Evolutionary conservation across 352 stramenopile genomes (phyloP).

Genomic region (Phytophthora kernoviae): DNA sequence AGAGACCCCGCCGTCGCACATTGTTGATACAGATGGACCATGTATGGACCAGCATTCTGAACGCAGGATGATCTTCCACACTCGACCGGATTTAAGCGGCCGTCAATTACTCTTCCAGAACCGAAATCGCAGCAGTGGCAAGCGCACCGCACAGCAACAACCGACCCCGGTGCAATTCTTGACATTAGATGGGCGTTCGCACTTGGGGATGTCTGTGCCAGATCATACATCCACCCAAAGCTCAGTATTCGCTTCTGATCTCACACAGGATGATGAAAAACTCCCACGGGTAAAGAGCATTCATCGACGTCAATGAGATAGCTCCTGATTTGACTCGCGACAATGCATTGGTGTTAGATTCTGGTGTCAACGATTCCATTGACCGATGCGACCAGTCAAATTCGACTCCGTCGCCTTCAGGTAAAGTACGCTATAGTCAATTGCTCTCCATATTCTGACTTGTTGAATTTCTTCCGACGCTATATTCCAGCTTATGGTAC

Average conservation of each 20-base stretch:
- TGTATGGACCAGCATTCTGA: slow-evolving; percentile 8
- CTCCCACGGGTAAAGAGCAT: slow-evolving; percentile 15
- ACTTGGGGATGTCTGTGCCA: slow-evolving; percentile 43
- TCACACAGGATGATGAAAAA: slow-evolving; percentile 20
- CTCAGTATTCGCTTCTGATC: slow-evolving; percentile 1
- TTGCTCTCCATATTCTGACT: background rate
- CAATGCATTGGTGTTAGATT: slow-evolving; percentile 12
- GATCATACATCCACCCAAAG: slow-evolving; percentile 1
- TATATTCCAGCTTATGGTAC: slow-evolving; percentile 9
- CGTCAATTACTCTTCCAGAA: slow-evolving; percentile 49
- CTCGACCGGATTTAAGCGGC: slow-evolving; percentile 47
- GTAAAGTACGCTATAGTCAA: slow-evolving; percentile 1
- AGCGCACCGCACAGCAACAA: slow-evolving; percentile 1
- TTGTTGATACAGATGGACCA: slow-evolving; percentile 7
- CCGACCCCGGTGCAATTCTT: slow-evolving; percentile 54
- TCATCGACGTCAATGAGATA: background rate
- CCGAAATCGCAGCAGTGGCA: slow-evolving; percentile 9
- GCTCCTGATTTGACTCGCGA: background rate
- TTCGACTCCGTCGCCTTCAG: slow-evolving; percentile 44
- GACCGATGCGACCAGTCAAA: slow-evolving; percentile 34
- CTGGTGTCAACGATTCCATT: slow-evolving; percentile 53
- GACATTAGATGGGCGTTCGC: slow-evolving; percentile 42
- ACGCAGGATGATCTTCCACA: slow-evolving; percentile 50
- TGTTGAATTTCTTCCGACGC: background rate
- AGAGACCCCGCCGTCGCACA: slow-evolving; percentile 10